phyloP scores from a whole-genome alignment of 768 basidiomycete species.

The Panus rudis region DNA sequence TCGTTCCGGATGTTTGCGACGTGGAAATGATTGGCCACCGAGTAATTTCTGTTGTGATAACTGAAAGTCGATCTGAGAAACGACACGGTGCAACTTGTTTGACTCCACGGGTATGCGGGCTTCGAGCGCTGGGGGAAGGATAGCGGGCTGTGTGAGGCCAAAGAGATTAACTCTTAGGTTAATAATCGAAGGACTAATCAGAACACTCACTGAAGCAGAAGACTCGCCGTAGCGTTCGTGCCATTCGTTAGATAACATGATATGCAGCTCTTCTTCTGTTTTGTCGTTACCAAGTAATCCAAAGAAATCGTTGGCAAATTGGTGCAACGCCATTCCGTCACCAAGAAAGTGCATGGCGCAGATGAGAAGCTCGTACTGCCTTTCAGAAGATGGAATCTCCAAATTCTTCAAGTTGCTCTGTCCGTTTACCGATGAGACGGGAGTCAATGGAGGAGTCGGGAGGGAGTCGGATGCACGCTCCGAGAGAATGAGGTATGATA shows the following conservation, averaged over 20 bases:
- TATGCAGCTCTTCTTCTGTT: constrained; percentile 24
- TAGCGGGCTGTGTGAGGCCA: constrained; percentile 5
- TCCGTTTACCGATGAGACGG: constrained; percentile 11
- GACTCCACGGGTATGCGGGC: constrained; percentile 33
- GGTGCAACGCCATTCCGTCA: constrained; percentile 83
- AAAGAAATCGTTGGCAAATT: constrained; percentile 78
- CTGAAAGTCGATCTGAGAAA: constrained; percentile 49
- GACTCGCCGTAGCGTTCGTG: constrained; percentile 20
- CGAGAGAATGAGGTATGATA: constrained; percentile 61
- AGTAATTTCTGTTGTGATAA: constrained; percentile 48
- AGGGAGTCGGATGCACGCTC: constrained; percentile 14
- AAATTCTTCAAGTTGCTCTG: constrained; percentile 12
- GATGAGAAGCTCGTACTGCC: constrained; percentile 61
- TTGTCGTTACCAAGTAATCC: constrained; percentile 40
- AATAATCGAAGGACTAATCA: neutral
- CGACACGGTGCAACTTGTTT: constrained; percentile 35
- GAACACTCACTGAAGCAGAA: constrained; percentile 13
- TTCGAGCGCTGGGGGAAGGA: constrained; percentile 35
- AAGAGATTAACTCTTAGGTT: constrained; percentile 3
- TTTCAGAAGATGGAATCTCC: too few relatives aligned
- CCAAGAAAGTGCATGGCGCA: constrained; percentile 78
- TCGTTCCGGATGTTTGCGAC: constrained; percentile 33
- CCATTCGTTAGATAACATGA: constrained; percentile 28
- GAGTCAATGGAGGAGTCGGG: constrained; percentile 29
- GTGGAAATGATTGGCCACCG: constrained; percentile 71